Evolutionary conservation across 2,329 filamentous ascomycete genomes (phyloP).

Genomic region (Aspergillus oerlinghausenensis): DNA sequence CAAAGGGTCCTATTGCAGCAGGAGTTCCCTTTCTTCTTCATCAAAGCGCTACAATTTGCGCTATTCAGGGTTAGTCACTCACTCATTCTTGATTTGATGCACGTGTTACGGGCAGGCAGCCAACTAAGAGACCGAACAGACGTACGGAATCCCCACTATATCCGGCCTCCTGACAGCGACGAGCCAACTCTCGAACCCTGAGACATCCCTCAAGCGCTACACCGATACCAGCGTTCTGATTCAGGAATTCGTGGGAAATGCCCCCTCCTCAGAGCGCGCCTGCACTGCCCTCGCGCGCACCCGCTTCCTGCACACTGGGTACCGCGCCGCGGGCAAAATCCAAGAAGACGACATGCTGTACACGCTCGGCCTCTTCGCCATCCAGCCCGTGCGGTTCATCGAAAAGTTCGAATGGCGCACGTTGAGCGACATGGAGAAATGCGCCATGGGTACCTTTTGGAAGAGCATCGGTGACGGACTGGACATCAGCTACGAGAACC

Average conservation of each 20-base stretch:
- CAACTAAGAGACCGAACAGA: constrained; percentile 30
- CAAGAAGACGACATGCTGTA: constrained; percentile 61
- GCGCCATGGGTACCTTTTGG: constrained; percentile 66
- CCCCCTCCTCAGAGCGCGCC: constrained; percentile 42
- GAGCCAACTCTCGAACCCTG: constrained; percentile 43
- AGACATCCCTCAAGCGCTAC: constrained; percentile 51
- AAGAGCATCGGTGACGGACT: constrained; percentile 67
- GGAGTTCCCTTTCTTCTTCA: constrained; percentile 53
- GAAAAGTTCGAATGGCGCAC: constrained; percentile 65
- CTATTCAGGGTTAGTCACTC: constrained; percentile 48
- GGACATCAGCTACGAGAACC: constrained; percentile 51
- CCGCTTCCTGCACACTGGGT: constrained; percentile 59
- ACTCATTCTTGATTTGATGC: background rate
- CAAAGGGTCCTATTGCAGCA: constrained; percentile 42
- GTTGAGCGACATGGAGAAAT: constrained; percentile 62
- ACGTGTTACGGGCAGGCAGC: background rate
- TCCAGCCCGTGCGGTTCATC: constrained; percentile 62
- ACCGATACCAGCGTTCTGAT: constrained; percentile 50
- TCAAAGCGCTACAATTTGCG: constrained; percentile 54
- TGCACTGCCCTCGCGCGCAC: constrained; percentile 56
- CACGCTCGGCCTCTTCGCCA: constrained; percentile 61
- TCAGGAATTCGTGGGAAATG: constrained; percentile 44
- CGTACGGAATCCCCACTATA: constrained; percentile 55
- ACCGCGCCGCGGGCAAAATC: constrained; percentile 57
- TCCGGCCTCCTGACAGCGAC: constrained; percentile 48